phyloP scores from a whole-genome alignment of 169 alveolate species.

The Plasmodium coatneyi region DNA sequence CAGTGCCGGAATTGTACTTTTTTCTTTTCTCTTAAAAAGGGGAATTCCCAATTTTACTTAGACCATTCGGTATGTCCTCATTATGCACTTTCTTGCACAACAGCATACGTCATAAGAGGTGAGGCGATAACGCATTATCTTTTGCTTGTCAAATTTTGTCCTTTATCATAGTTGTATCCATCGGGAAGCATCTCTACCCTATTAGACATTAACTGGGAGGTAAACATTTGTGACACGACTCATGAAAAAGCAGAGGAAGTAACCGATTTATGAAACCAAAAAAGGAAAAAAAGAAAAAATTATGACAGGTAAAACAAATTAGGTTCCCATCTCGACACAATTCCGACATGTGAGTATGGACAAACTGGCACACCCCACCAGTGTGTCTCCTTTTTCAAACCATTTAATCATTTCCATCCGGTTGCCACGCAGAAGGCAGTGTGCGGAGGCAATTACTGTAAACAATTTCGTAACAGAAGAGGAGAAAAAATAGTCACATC shows the following conservation, averaged over 20 bases:
- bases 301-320: neutral
- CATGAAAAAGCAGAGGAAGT: neutral
- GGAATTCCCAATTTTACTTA: neutral
- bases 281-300: neutral
- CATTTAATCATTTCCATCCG: neutral
- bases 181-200: neutral
- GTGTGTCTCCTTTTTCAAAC: neutral
- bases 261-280: neutral
- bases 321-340: neutral
- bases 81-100: neutral
- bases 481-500: neutral
- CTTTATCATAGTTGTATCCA: neutral
- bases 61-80: neutral
- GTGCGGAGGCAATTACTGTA: neutral
- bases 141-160: neutral
- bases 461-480: neutral
- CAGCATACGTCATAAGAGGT: neutral
- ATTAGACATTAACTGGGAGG: neutral
- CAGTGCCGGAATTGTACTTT: neutral
- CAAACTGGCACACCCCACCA: neutral
- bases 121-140: neutral
- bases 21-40: neutral
- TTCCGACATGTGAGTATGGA: neutral
- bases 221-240: neutral
- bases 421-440: neutral